Evolutionary conservation across 1,284 basidiomycete genomes (phyloP).

Genomic region (Irpex rosettiformis): DNA sequence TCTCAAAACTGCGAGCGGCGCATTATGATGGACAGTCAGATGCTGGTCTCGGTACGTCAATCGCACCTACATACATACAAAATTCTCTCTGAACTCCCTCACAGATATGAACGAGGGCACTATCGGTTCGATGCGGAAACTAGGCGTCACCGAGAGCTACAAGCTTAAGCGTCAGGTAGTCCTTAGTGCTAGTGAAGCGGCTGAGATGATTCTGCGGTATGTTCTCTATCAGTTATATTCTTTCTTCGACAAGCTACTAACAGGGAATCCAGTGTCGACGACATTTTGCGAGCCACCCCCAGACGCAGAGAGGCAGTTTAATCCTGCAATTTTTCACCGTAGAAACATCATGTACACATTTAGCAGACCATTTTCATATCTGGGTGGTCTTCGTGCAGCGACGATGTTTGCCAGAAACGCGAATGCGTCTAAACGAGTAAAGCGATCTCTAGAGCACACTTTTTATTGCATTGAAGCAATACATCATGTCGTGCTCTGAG

Average conservation of each 20-base stretch:
- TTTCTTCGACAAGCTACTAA: not conserved
- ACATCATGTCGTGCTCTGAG: too few relatives aligned
- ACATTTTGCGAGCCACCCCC: conserved; percentile 64
- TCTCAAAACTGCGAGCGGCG: conserved; percentile 86
- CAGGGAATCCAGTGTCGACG: conserved; percentile 46
- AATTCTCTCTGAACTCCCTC: too few relatives aligned
- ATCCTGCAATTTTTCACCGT: not conserved
- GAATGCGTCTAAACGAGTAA: too few relatives aligned
- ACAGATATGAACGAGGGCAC: conserved; percentile 85
- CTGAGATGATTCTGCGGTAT: conserved; percentile 96
- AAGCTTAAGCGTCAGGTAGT: conserved; percentile 98
- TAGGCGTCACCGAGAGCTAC: conserved; percentile 95
- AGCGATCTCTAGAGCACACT: too few relatives aligned
- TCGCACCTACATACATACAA: too few relatives aligned
- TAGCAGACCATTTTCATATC: not conserved
- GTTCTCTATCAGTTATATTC: conserved; percentile 28
- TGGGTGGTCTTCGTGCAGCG: not conserved
- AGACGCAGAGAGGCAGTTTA: conserved; percentile 64
- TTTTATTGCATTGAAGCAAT: not conserved
- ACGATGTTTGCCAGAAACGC: too few relatives aligned
- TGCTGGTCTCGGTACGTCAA: conserved; percentile 75
- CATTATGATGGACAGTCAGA: conserved; percentile 89
- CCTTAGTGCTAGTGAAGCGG: conserved; percentile 91
- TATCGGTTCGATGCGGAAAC: conserved; percentile 84
- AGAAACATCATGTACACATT: not conserved